Conservation (phyloP, 2,329 filamentous ascomycete genomes). For the Chaetomium strumarium region DNA sequence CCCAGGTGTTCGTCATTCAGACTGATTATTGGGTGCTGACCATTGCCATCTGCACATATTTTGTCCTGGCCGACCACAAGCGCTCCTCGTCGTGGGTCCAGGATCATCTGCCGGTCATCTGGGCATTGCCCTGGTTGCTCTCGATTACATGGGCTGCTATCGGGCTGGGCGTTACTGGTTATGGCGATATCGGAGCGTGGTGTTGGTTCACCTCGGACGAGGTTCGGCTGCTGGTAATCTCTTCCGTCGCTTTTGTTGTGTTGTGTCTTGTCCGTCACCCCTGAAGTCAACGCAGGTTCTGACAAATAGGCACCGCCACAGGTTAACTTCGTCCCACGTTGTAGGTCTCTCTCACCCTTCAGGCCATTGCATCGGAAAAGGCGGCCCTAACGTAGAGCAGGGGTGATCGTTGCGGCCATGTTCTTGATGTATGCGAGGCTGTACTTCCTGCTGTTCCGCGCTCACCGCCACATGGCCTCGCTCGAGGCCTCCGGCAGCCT, state of each 20-base stretch:
- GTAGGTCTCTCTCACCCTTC: not conserved
- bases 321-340: slow-evolving; percentile 37
- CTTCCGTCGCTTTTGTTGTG: slow-evolving; percentile 33
- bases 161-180: slow-evolving; percentile 28
- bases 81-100: slow-evolving; percentile 33
- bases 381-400: not conserved
- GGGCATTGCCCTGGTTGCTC: slow-evolving; percentile 33
- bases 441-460: slow-evolving; percentile 35
- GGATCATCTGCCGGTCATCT: slow-evolving; percentile 30
- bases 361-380: not conserved
- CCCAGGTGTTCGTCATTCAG: slow-evolving; percentile 38
- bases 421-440: slow-evolving; percentile 34
- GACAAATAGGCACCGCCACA: not conserved
- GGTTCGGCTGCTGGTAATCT: slow-evolving; percentile 32
- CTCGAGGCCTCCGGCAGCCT: slow-evolving; percentile 16
- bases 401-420: slow-evolving; percentile 36
- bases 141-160: slow-evolving; percentile 33
- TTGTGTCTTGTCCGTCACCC: not conserved
- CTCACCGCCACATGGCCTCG: slow-evolving; percentile 30
- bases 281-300: not conserved
- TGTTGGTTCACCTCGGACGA: slow-evolving; percentile 39
- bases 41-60: slow-evolving; percentile 38
- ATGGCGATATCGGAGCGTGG: slow-evolving; percentile 33
- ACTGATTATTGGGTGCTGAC: slow-evolving; percentile 40
- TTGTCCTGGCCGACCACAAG: slow-evolving; percentile 36